Percentiles rank a stretch among this genome's conserved stretches.
These are phyloP conservation scores for Taphrina populina DNA, from an alignment of 1,139 yeast species.

Conservation along the genomic window DNA sequence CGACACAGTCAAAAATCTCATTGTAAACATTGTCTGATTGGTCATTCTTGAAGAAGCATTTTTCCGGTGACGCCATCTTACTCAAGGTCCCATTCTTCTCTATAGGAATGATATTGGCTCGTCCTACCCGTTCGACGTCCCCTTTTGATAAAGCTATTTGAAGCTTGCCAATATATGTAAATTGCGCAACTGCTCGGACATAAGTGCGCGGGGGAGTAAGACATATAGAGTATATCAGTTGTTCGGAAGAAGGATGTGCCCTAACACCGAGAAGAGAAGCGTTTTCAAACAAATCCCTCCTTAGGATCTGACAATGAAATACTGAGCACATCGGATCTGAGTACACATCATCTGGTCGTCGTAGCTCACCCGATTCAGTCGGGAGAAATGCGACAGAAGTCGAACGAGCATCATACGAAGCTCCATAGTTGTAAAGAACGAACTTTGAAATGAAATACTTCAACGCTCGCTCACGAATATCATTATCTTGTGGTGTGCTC, in stretches of 20 bases:
- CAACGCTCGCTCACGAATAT: conserved; percentile 41
- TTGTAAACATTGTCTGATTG: conserved; percentile 40
- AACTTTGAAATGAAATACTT: conserved; percentile 43
- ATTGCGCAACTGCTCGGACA: conserved; percentile 41
- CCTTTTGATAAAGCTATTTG: conserved; percentile 39
- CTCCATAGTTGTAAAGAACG: conserved; percentile 41
- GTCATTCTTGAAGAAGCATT: conserved; percentile 32
- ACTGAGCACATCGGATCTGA: conserved; percentile 37
- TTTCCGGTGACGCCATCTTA: conserved; percentile 20
- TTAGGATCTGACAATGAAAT: conserved; percentile 46
- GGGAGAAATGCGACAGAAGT: conserved; percentile 36
- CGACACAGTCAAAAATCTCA: conserved; percentile 44
- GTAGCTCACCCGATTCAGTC: conserved; percentile 30
- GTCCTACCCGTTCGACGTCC: conserved; percentile 39
- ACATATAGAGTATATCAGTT: conserved; percentile 40
- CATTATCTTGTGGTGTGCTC: conserved; percentile 30
- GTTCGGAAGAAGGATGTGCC: conserved; percentile 42
- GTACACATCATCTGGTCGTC: conserved; percentile 32
- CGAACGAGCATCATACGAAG: conserved; percentile 34
- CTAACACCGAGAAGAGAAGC: conserved; percentile 45
- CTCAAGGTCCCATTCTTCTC: conserved; percentile 28
- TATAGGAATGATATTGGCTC: conserved; percentile 43
- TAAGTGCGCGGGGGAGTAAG: conserved; percentile 41
- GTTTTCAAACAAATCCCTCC: conserved; percentile 40
- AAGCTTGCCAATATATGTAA: conserved; percentile 43